These are phyloP conservation scores for Gyrodon lividus DNA, from an alignment of 768 basidiomycete species.

Conservation along the genomic window DNA sequence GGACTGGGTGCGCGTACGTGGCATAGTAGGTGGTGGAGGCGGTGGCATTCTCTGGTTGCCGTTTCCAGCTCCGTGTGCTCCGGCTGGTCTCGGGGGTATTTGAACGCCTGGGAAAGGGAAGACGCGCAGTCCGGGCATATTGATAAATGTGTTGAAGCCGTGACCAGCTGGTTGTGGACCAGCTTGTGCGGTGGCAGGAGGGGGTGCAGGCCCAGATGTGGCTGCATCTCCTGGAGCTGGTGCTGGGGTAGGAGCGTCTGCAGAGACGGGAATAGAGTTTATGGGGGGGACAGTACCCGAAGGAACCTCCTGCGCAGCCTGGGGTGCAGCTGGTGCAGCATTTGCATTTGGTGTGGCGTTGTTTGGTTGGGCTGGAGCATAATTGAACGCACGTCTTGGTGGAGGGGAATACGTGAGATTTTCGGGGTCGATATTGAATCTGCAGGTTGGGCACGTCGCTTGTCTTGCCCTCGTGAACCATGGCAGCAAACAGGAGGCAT, in stretches of 20 bases:
- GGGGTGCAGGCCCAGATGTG: conserved; percentile 1
- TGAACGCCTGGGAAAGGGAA: conserved; percentile 27
- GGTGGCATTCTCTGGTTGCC: conserved; percentile 19
- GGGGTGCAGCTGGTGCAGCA: conserved; percentile 9
- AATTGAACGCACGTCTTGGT: conserved; percentile 18
- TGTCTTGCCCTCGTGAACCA: conserved; percentile 80
- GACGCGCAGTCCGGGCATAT: conserved; percentile 25
- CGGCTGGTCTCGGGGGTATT: conserved; percentile 20
- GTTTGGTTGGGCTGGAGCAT: conserved; percentile 10
- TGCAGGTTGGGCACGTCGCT: conserved; percentile 81
- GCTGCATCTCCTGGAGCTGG: not conserved
- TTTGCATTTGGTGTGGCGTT: conserved; percentile 15
- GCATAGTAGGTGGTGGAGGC: no score
- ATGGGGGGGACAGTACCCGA: not conserved
- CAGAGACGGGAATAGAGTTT: not conserved
- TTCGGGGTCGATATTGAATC: conserved; percentile 82
- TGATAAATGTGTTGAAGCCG: conserved; percentile 20
- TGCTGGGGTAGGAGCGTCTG: conserved; percentile 4
- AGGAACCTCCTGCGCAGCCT: conserved; percentile 8
- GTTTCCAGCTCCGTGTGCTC: conserved; percentile 10
- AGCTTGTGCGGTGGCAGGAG: conserved; percentile 7
- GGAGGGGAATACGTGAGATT: conserved; percentile 52
- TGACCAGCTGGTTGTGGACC: conserved; percentile 1
- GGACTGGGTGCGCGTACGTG: conserved; percentile 6
- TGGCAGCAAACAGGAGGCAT: conserved; percentile 72